Base-by-base conservation (phyloP, 352 stramenopile genomes). In the Aphanomyces stellatus region DNA sequence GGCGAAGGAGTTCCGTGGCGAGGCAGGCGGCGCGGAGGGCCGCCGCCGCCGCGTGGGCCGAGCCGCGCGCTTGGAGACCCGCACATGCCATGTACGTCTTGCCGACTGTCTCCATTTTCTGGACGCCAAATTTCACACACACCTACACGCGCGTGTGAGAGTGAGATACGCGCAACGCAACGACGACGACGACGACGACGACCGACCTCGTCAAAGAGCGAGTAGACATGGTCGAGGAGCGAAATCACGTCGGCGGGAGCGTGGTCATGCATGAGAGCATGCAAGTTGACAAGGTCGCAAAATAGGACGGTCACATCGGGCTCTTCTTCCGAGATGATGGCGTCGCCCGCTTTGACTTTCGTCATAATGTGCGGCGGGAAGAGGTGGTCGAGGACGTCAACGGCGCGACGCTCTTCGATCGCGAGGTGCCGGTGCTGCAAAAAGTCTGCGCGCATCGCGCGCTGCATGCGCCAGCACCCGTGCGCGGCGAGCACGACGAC, bases 41-140 rank as follows among this genome's bases (percentile, higher is more conserved):
- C 19, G 79, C 84, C 31, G 42, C 1, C 19, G 37, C 11, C 2
- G 15, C 6, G 25, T 13, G 17, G 15, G 10, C 28, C 10, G 42
- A 28, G 10, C n/a, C 31, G 0, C 6, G 11, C 71, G 87, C 85
- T 46, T 95, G 90, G 11, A 94, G 69, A 0, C 87, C 89, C 8
- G 85, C 87, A 59, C 83, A 91, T 0, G 85, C 90, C 80, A 98
- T 92, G 69, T 96, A 96, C n/a, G 87, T 95, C 67, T 97, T 96
- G 4, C 91, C 90, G 4, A 97, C 92, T 0, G 87, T 97, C 64
- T 98, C 89, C 76, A 97, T 93, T 73, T 97, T 98, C 7, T 91
- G 86, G 0, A 97, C 88, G 7, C 85, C 81, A 62, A 97, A 87
- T 66, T 97, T 94, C 40, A 87, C 74, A 40, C 86, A 95, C 49